Evolutionary conservation across 1,284 basidiomycete genomes (phyloP), one percentile per base, ranked within the genome.

Genomic region (Grifola frondosa): DNA sequence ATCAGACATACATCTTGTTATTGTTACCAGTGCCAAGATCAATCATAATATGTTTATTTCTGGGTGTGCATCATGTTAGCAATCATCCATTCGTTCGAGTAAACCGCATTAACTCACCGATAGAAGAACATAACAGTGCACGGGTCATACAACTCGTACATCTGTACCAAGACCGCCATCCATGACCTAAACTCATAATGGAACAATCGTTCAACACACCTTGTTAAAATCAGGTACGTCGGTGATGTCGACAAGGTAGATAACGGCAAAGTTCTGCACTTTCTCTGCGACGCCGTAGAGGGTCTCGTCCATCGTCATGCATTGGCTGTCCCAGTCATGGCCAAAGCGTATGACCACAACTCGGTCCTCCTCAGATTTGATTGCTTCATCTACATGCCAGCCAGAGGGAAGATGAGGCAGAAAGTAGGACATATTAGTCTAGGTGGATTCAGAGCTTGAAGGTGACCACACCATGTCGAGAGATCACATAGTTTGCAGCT

Each of bases 41-140:
- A 62, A 99, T 97, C 96, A 99, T 98, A 70, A 99, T 99, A 63
- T 99, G 96, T 66, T 99, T 97, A 71, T 97, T 97, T 30, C 94
- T 93, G 60, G n/a, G 15, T 36, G 40, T 53, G 21, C 23, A 6
- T n/a, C 20, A n/a, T 4, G 21, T 55, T 5, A 52, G 42, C 6
- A 9, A 2, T 10, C 26, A 13, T 3, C 13, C 15, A n/a, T 20
- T 15, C 13, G 9, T 12, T 15, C 19, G 17, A 52, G 28, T 30
- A 24, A 17, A 10, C 16, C 20, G n/a, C n/a, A n/a, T n/a, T n/a
- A n/a, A 54, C 82, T 44, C 53, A 93, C 90, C 92, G 82, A 70
- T 96, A 96, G 71, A 96, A 96, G 77, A 96, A 96, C 94, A 97
- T 97, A 59, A 96, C 88, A 2, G 94, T 97, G 64, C 91, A 96